Conservation (phyloP, 2,329 filamentous ascomycete genomes). For the Fusarium nematophilum region DNA sequence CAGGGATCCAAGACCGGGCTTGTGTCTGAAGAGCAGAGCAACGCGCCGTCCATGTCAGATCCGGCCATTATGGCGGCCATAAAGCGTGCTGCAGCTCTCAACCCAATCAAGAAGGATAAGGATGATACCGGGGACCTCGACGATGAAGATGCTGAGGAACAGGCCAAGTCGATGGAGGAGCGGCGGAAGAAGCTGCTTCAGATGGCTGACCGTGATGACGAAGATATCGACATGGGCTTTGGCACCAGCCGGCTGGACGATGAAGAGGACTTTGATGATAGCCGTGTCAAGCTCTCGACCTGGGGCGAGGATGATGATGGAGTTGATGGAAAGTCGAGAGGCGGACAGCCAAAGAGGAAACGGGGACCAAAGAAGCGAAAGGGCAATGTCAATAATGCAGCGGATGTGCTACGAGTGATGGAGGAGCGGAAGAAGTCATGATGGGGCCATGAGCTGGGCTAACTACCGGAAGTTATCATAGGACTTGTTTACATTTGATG, state of each 20-base stretch:
- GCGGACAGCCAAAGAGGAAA: conserved; percentile 70
- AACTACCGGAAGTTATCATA: conserved; percentile 11
- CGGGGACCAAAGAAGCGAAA: conserved; percentile 80
- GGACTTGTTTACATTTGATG: conserved; percentile 10
- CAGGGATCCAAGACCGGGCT: conserved; percentile 66
- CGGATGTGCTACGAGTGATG: conserved; percentile 83
- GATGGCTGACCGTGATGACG: conserved; percentile 80
- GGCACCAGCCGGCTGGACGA: conserved; percentile 89
- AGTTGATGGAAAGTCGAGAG: conserved; percentile 54
- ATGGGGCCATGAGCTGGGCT: conserved; percentile 10
- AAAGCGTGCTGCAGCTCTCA: conserved; percentile 81
- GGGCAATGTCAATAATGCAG: conserved; percentile 80
- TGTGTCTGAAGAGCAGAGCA: conserved; percentile 63
- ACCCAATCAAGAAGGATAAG: conserved; percentile 56
- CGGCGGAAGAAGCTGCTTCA: conserved; percentile 80
- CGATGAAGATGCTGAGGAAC: conserved; percentile 54
- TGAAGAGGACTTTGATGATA: conserved; percentile 82
- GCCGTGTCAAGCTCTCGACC: conserved; percentile 74
- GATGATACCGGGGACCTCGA: conserved; percentile 42
- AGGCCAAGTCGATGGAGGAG: conserved; percentile 69
- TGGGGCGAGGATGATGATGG: conserved; percentile 69
- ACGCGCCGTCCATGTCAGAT: conserved; percentile 72
- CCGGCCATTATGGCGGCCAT: conserved; percentile 85
- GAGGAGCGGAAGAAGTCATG: conserved; percentile 64
- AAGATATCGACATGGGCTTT: conserved; percentile 95